Conservation (phyloP, 192 early-diverging fungal genomes). For the Backusella luteola region DNA sequence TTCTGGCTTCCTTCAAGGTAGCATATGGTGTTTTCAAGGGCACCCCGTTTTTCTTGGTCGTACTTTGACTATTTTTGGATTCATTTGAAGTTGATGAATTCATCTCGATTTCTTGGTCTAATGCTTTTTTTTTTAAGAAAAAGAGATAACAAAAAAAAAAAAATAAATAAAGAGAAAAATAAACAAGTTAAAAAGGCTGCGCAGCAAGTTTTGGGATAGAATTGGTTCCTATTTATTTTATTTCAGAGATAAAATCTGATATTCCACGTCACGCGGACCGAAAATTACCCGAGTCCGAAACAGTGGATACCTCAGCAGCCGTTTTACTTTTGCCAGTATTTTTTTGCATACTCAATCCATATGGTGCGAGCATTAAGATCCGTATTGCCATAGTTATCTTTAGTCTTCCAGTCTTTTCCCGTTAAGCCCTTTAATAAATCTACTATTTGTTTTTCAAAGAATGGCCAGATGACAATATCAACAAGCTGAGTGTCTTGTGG, state of each 20-base stretch:
- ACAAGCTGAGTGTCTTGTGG: conserved; percentile 34
- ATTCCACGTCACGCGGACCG: neutral
- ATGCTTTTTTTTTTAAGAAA: neutral
- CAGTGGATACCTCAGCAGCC: neutral
- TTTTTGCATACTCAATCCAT: conserved; percentile 30
- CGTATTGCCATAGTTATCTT: conserved; percentile 12
- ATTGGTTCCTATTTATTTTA: neutral
- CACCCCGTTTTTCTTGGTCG: neutral
- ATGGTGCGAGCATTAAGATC: conserved; percentile 37
- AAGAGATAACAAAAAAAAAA: neutral
- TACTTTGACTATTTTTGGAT: neutral
- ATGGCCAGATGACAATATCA: conserved; percentile 44
- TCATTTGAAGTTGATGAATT: neutral
- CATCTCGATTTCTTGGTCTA: neutral
- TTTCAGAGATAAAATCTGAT: neutral
- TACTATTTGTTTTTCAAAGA: conserved; percentile 39
- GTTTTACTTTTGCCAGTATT: conserved; percentile 26
- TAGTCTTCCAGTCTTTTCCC: conserved; percentile 11
- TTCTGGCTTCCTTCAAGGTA: neutral
- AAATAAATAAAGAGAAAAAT: neutral
- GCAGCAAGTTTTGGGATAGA: neutral
- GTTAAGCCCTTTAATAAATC: conserved; percentile 33
- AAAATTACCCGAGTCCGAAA: neutral
- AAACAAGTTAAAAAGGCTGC: neutral
- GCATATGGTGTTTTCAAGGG: neutral